Evolutionary conservation across 768 basidiomycete species (phyloP), one percentile per base, ranked within the genome.

Genomic region (Stropharia rugosoannulata): DNA sequence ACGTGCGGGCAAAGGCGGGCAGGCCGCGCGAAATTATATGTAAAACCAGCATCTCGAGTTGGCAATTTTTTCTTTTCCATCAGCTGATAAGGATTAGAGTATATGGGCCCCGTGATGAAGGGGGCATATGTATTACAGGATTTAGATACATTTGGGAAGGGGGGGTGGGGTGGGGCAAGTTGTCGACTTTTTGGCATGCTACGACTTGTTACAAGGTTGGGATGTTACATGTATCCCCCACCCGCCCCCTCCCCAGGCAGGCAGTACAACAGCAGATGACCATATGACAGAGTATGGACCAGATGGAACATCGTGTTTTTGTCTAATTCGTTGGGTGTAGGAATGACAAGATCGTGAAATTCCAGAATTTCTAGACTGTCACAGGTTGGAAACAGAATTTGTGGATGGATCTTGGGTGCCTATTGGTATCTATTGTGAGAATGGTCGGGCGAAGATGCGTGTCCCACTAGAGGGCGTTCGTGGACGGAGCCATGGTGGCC

Each of bases 371-470:
- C 37, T 29, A 49, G 38, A 39, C 45, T 42, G 54, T 55, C 45
- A 51, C 46, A 52, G 44, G 52, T 29, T 22, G 39, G 13, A 55
- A 39, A 55, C 42, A 44, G 42, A 49, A 49, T 59, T 57, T 39
- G 51, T 50, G 38, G 38, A 46, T 45, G 54, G 36, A 51, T 44
- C 48, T 32, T 49, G 40, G 46, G 22, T 18, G 46, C 48, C 51
- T 73, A 75, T 70, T 75, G 73, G 62, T 77, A 78, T 72, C 78
- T 71, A 68, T 72, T 71, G 65, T 77, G 75, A 49, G 73, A 61
- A 52, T 67, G 66, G 52, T 75, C 76, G 56, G 70, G 70, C 37
- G 67, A 58, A 32, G 73, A 67, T 46, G 69, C 64, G 57, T 76
- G 77, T 35, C 69, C 71, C 47, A 76, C 64, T n/a, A 76, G 58